A percentile compares a stretch with the other conserved stretches of the same genome.
Evolutionary conservation across 2,329 filamentous ascomycete species (phyloP).

Genomic region (Phialophora expanda): DNA sequence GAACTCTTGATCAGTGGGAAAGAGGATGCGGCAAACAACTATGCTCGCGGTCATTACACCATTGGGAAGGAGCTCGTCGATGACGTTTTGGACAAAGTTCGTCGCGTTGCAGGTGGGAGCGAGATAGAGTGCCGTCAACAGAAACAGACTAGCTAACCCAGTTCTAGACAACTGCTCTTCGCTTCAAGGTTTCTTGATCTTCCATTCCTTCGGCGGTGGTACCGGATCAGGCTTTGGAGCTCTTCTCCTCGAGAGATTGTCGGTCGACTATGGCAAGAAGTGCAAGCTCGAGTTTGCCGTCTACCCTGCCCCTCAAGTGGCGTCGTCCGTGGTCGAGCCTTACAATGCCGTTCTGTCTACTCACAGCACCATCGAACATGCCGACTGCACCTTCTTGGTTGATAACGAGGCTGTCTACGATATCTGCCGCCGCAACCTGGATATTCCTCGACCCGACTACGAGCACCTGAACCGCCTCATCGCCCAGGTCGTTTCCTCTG

Average conservation of each 20-base stretch:
- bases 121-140: neutral
- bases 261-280: slow-evolving; percentile 70
- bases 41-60: slow-evolving; percentile 72
- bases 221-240: slow-evolving; percentile 71
- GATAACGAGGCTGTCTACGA: slow-evolving; percentile 73
- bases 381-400: slow-evolving; percentile 71
- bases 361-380: slow-evolving; percentile 70
- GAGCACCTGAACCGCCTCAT: slow-evolving; percentile 71
- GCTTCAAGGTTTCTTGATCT: slow-evolving; percentile 70
- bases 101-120: slow-evolving; percentile 64
- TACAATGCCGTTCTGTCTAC: slow-evolving; percentile 65
- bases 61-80: slow-evolving; percentile 71
- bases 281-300: slow-evolving; percentile 71
- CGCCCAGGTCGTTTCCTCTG: slow-evolving; percentile 70
- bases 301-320: slow-evolving; percentile 68
- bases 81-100: slow-evolving; percentile 67
- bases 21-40: slow-evolving; percentile 73
- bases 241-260: slow-evolving; percentile 67
- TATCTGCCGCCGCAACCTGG: slow-evolving; percentile 68
- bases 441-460: slow-evolving; percentile 67
- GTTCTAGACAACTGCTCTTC: slow-evolving; percentile 66
- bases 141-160: slow-evolving; percentile 28
- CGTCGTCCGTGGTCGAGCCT: slow-evolving; percentile 70
- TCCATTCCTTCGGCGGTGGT: slow-evolving; percentile 72
- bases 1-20: slow-evolving; percentile 70